Percentiles rank a stretch among this genome's conserved stretches.
These are phyloP conservation scores for Clathrus columnatus DNA, from an alignment of 768 basidiomycete species.

Conservation along the genomic window DNA sequence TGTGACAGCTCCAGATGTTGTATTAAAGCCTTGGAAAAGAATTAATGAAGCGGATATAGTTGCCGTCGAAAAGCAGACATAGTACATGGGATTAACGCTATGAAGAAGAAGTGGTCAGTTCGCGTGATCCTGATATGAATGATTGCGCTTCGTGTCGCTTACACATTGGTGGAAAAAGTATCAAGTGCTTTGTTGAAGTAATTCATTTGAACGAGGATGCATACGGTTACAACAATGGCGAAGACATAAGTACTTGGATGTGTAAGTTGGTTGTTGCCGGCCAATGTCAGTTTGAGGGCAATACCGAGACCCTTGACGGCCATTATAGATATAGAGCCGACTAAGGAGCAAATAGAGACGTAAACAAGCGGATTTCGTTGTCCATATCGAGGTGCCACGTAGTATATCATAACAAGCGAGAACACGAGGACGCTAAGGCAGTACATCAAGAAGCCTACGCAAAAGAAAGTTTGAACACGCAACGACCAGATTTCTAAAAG, in stretches of 20 bases:
- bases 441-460: constrained; percentile 80
- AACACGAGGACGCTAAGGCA: constrained; percentile 79
- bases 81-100: constrained; percentile 97
- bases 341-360: constrained; percentile 92
- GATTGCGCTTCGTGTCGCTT: constrained; percentile 26
- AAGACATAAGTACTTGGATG: constrained; percentile 97
- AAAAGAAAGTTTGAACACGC: not conserved
- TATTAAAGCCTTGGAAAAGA: constrained; percentile 96
- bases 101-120: not conserved
- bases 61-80: constrained; percentile 90
- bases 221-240: constrained; percentile 67
- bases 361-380: constrained; percentile 85
- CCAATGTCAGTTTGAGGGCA: constrained; percentile 88
- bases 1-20: constrained; percentile 70
- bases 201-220: constrained; percentile 90
- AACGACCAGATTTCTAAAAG: not conserved
- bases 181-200: constrained; percentile 98
- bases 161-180: constrained; percentile 96
- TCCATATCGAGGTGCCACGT: constrained; percentile 76
- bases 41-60: constrained; percentile 93
- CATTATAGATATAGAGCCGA: constrained; percentile 97
- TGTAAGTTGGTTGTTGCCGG: constrained; percentile 90
- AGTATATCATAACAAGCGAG: constrained; percentile 79
- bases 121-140: not conserved
- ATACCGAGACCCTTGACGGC: constrained; percentile 97